Conservation (phyloP, 441 rosid species). For the Kokia cookei region DNA sequence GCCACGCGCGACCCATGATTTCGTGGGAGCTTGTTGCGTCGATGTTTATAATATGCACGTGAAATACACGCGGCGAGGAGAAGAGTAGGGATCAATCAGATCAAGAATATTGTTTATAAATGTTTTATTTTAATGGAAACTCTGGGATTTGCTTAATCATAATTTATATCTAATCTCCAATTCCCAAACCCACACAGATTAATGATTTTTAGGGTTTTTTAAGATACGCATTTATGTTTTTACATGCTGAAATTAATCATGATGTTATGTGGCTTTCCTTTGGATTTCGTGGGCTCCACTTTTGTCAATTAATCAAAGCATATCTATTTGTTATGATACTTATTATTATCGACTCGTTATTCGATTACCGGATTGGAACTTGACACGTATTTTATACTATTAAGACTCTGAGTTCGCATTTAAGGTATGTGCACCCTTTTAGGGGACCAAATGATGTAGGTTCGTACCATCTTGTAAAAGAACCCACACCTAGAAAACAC, state of each 20-base stretch:
- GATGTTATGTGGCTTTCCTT: slow-evolving; percentile 50
- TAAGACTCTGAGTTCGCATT: too few species aligned
- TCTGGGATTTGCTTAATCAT: slow-evolving; percentile 45
- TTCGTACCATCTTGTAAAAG: too few species aligned
- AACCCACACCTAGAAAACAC: too few species aligned
- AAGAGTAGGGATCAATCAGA: neutral
- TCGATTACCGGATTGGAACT: too few species aligned
- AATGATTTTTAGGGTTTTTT: slow-evolving; percentile 7
- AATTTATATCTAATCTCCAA: slow-evolving; percentile 6
- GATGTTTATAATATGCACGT: neutral
- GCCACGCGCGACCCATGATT: slow-evolving; percentile 24
- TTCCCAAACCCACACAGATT: neutral
- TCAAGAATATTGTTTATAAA: neutral
- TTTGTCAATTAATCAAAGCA: too few species aligned
- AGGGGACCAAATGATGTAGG: too few species aligned
- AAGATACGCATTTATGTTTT: neutral
- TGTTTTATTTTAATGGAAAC: slow-evolving; percentile 15
- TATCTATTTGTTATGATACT: too few species aligned
- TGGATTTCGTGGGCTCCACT: slow-evolving; percentile 65
- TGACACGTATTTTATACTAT: too few species aligned
- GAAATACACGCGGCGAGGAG: neutral
- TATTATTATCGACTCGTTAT: too few species aligned
- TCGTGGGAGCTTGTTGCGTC: neutral
- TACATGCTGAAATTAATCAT: slow-evolving; percentile 28
- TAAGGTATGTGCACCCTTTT: too few species aligned